Evolutionary conservation across 441 rosid species (phyloP), one percentile per base, ranked within the genome.

Genomic region (Raphanus hybrid): DNA sequence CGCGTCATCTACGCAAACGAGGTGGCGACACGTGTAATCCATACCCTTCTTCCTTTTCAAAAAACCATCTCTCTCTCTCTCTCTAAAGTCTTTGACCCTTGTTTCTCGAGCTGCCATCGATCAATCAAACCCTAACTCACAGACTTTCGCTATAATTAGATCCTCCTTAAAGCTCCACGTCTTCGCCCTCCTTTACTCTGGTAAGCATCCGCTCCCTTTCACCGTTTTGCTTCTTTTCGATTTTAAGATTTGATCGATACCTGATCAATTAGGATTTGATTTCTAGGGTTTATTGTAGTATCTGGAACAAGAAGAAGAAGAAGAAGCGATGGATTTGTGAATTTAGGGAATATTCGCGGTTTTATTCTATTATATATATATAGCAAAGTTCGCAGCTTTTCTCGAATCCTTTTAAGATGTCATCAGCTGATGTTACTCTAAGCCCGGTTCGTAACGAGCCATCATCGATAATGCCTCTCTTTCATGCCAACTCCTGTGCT

Each of bases 381-480:
- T 45, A 9, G 45, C 43, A n/a, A 62, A 67, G 66, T 57, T 57
- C 29, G 61, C 3, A 54, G 26, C 59, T 57, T 57, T 68, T 68
- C 67, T 71, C 63, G 35, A 32, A 48, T 26, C 50, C 34, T 14
- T 50, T 39, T 35, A 35, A 32, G 68, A 80, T 80, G 92, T 83
- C 94, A 55, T 82, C 86, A 14, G 89, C 86, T 80, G 90, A 89
- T 84, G 82, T 90, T 79, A 83, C 82, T 45, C 52, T 82, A 63
- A 65, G 82, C 74, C 86, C 80, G 64, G 67, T 83, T 81, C 84
- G 78, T 29, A 84, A 61, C 75, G 88, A 80, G 37, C 82, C 85
- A 9, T 55, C 8, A 57, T 66, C 5, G 54, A 71, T 75, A 5
- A 62, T 86, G 69, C 71, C 85, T 16, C 50, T 82, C 1, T 61